These are phyloP conservation scores for Trichoderma brevicompactum DNA, from an alignment of 2,329 filamentous ascomycete genomes.

Conservation along the genomic window DNA sequence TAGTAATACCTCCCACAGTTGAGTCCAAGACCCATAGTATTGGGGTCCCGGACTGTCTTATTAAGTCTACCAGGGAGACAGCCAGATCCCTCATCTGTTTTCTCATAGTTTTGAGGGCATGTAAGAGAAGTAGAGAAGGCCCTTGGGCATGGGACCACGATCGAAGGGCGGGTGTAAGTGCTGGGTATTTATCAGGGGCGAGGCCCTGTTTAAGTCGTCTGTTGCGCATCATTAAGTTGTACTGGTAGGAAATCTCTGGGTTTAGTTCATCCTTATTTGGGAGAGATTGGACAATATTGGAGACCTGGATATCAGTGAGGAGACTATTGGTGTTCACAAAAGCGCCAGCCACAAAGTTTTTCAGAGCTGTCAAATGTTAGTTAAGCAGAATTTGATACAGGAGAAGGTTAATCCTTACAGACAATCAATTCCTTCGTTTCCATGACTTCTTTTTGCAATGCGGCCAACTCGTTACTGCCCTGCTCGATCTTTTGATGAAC, in stretches of 20 bases:
- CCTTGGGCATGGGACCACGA: background rate
- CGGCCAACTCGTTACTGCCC: background rate
- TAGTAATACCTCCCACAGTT: background rate
- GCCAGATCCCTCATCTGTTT: background rate
- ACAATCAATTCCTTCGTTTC: background rate
- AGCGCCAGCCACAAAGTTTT: background rate
- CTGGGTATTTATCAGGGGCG: background rate
- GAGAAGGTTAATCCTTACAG: background rate
- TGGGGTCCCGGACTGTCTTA: background rate
- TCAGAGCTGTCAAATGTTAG: background rate
- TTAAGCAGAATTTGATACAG: background rate
- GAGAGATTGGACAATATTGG: background rate
- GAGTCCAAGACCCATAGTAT: background rate
- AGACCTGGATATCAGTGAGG: background rate
- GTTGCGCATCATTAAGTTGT: constrained; percentile 1
- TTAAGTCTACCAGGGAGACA: background rate
- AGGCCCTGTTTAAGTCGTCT: background rate
- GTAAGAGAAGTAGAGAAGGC: background rate
- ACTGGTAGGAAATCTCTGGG: background rate
- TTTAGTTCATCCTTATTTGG: background rate
- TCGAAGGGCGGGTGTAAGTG: background rate
- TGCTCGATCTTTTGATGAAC: constrained; percentile 2
- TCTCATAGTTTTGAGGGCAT: background rate
- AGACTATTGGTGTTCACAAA: background rate
- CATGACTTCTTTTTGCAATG: background rate